Evolutionary conservation across 257 asterid species (phyloP), one percentile per base, ranked within the genome.

Genomic region (Cinchona pubescens): DNA sequence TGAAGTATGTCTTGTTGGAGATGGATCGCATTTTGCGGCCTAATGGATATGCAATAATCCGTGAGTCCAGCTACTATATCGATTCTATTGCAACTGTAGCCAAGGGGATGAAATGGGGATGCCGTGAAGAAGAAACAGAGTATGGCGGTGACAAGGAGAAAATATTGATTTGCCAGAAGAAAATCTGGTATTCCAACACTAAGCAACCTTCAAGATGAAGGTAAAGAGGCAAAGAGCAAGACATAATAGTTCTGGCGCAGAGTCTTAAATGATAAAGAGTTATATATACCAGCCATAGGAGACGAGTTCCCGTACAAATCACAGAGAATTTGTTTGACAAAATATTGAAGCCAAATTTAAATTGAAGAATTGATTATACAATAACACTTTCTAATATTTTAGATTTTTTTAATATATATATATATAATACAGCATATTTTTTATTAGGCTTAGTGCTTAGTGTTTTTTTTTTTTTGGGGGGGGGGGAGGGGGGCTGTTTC

Each of bases 21-120:
- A 95, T 95, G 99, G 99, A 95, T 65, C 87, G 99, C 29, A 86
- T 95, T 71, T 88, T 95, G 75, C 83, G 99, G 75, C 99, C 99
- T 8, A 89, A 88, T 9, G 98, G 97, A 65, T 91, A 90, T 23
- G 96, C 90, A 23, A 78, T 95, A 45, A 87, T 92, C 79, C 94
- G 97, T 4, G 99, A 95, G 64, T 87, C 98, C 1, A 87, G 92
- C 81, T 91, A 86, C 78, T 91, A 82, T 6, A 80, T 85, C 2
- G 96, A 95, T 73, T 85, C 87, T 18, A 79, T 95, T 35, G 87
- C 96, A 23, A 81, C 91, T 8, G 42, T 88, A 25, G 99, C 93
- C 14, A 90, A 92, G 79, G 98, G 97, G 32, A 86, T 95, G 97
- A 87, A 73, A 83, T 95, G 99, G 99, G 85, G 91, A 56, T 95